Percentiles rank a stretch among this genome's conserved stretches.
Evolutionary conservation across 2,329 filamentous ascomycete genomes (phyloP).

Genomic region (Kalaharituber pfeilii): DNA sequence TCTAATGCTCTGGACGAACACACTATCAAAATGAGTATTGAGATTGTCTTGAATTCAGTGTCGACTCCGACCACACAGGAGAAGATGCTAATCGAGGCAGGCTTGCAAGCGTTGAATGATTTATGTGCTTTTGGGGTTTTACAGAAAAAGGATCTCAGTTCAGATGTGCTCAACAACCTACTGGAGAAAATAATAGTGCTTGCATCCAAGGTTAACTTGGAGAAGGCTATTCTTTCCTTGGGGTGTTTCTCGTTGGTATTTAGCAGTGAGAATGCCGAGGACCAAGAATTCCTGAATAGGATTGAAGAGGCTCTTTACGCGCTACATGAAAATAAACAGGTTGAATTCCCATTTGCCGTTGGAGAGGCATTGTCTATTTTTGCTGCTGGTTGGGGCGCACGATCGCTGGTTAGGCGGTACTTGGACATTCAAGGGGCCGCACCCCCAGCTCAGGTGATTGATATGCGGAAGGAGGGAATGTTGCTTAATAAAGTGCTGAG

Average conservation of each 20-base stretch:
- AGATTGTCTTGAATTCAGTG: constrained; percentile 32
- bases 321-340: constrained; percentile 67
- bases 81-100: constrained; percentile 31
- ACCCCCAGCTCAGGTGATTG: constrained; percentile 3
- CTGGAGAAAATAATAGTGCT: constrained; percentile 46
- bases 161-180: constrained; percentile 27
- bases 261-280: constrained; percentile 27
- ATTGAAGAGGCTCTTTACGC: constrained; percentile 54
- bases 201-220: constrained; percentile 57
- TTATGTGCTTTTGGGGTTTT: constrained; percentile 42
- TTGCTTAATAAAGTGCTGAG: constrained; percentile 43
- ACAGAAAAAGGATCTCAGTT: constrained; percentile 10
- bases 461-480: constrained; percentile 20
- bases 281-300: constrained; percentile 31
- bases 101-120: constrained; percentile 42
- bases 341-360: constrained; percentile 77
- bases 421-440: constrained; percentile 20
- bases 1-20: constrained; percentile 25
- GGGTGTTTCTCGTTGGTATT: constrained; percentile 56
- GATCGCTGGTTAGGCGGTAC: constrained; percentile 33
- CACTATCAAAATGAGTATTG: constrained; percentile 29
- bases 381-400: constrained; percentile 62
- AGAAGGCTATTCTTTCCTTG: constrained; percentile 62
- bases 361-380: constrained; percentile 73
- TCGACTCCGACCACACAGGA: neutral